Evolutionary conservation across 305 asterid genomes (phyloP).

Genomic region (Rubia balearica): DNA sequence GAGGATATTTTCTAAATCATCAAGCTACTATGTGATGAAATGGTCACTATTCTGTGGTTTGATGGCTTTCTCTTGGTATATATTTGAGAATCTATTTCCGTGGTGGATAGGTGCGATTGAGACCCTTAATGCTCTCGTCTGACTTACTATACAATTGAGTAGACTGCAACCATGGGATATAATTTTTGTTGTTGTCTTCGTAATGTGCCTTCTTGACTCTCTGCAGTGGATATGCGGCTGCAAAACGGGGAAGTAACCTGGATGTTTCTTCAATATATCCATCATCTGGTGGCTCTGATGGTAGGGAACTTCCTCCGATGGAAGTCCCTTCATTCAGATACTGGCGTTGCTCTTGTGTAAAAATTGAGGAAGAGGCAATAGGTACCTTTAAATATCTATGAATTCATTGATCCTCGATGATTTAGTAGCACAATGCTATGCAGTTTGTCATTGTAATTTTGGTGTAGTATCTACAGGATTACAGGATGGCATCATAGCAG

Average conservation of each 20-base stretch:
- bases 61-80: neutral
- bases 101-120: no score
- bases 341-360: constrained; percentile 48
- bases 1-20: no score
- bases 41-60: no score
- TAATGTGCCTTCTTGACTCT: constrained; percentile 12
- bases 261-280: constrained; percentile 40
- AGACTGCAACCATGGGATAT: neutral
- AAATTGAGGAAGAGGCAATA: constrained; percentile 17
- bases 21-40: no score
- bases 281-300: constrained; percentile 15
- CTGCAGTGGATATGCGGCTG: constrained; percentile 69
- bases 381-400: constrained; percentile 20
- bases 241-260: constrained; percentile 43
- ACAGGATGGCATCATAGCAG: neutral
- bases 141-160: no score
- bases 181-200: neutral
- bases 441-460: neutral
- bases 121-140: no score
- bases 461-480: constrained; percentile 3
- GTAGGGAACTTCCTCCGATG: constrained; percentile 43
- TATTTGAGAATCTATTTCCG: no score
- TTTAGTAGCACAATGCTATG: neutral
- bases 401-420: neutral
- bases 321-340: constrained; percentile 36